phyloP scores from a whole-genome alignment of 805 yeast genomes.

The Pachysolen tannophilus region DNA sequence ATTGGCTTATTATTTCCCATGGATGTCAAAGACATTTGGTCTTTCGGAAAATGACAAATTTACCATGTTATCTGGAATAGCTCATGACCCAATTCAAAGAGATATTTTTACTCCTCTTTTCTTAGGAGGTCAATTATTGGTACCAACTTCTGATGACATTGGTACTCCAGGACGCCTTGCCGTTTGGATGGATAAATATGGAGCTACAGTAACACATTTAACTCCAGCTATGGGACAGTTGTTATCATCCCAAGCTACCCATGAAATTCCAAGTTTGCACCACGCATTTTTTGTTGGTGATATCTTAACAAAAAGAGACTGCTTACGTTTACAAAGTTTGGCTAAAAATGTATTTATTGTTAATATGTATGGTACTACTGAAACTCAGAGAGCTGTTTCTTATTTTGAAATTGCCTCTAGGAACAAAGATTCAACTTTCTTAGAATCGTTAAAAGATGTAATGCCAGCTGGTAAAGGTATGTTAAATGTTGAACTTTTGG shows the following conservation, averaged over 20 bases:
- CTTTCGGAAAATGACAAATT: slow-evolving; percentile 75
- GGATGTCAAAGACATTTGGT: slow-evolving; percentile 90
- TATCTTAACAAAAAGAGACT: slow-evolving; percentile 93
- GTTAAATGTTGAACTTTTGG: slow-evolving; percentile 89
- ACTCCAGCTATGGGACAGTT: slow-evolving; percentile 99
- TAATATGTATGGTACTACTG: slow-evolving; percentile 99
- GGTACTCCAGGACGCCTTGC: slow-evolving; percentile 98
- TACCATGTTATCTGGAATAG: slow-evolving; percentile 98
- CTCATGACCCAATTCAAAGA: slow-evolving; percentile 98
- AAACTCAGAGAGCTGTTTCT: slow-evolving; percentile 97
- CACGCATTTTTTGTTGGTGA: slow-evolving; percentile 99
- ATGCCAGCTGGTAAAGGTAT: slow-evolving; percentile 99
- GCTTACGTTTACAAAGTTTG: slow-evolving; percentile 82
- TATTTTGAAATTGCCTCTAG: slow-evolving; percentile 82
- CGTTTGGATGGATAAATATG: slow-evolving; percentile 89
- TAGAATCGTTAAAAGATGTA: slow-evolving; percentile 82
- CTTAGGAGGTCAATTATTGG: slow-evolving; percentile 85
- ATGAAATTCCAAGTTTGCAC: slow-evolving; percentile 76
- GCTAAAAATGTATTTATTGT: slow-evolving; percentile 87
- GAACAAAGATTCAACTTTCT: slow-evolving; percentile 57
- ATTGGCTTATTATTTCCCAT: slow-evolving; percentile 93
- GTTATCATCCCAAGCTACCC: slow-evolving; percentile 88
- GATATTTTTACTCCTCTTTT: slow-evolving; percentile 98
- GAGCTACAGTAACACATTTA: slow-evolving; percentile 93
- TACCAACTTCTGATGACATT: slow-evolving; percentile 95